Base-by-base conservation (phyloP, 768 basidiomycete species). In the Tylopilus vinaceipallidus region DNA sequence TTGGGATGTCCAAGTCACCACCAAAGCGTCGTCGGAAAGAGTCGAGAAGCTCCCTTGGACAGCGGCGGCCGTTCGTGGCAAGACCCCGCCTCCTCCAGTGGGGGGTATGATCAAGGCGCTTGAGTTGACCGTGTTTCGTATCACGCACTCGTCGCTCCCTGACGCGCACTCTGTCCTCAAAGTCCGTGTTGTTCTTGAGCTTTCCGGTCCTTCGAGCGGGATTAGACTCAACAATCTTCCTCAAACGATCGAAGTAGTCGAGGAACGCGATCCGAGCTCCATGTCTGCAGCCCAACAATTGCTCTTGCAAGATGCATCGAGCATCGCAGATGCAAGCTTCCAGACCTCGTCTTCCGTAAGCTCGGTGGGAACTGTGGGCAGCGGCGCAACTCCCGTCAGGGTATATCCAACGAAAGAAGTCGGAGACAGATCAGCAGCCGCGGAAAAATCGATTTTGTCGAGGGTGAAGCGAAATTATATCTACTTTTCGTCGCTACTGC, bases 401-500 rank as follows among this genome's bases (percentile, higher is more conserved):
- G 55, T 74, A 6, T 69, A 68, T 36, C 67, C 79, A 9, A 58
- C 70, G 5, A 68, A 61, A 24, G 59, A 67, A 10, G 68, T 26
- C 64, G 81, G 66, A 55, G 86, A 70, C 65, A 82, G 65, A 12
- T 69, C 75, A 20, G 70, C 80, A 6, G 80, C 79, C 1, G 86
- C 82, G 6, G 86, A 91, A 55, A 91, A 93, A 65, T 82, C 86
- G 4, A 88, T 98, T n/a, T 62, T 89, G 14, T 84, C 90, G 6
- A 77, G 93, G 55, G 90, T 98, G 19, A 81, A 85, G 61, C 78
- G 97, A 52, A 95, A 91, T 66, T 99, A 99, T 61, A 98, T 98
- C 45, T 98, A 98, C 69, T 98, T 99, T 67, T 95, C 95, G 1
- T 97, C 95, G 0, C 73, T 99, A 41, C 70, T 99, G 42, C 97